Evolutionary conservation across 1,284 basidiomycete species (phyloP).

Genomic region (Rhodotorula sp.): DNA sequence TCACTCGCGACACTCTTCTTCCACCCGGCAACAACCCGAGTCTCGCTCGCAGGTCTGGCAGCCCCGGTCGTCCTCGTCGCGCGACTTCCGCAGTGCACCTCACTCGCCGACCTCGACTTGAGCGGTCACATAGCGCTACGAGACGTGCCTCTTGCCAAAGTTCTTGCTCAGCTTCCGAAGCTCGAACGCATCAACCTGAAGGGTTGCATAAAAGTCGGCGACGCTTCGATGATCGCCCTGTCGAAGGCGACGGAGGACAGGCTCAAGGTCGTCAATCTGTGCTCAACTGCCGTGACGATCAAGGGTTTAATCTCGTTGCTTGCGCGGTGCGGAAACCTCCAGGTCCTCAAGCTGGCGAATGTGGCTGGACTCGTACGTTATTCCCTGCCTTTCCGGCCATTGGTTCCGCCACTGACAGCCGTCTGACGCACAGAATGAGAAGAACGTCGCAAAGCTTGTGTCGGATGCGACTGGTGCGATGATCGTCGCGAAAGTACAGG

Average conservation of each 20-base stretch:
- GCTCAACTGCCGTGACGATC: conserved; percentile 39
- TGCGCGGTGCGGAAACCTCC: conserved; percentile 31
- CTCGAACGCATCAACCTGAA: conserved; percentile 38
- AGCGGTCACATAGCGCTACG: conserved; percentile 22
- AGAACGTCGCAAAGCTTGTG: conserved; percentile 27
- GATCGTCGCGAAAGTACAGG: not conserved
- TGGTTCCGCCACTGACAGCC: not conserved
- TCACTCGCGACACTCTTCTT: conserved; percentile 33
- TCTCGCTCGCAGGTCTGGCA: conserved; percentile 26
- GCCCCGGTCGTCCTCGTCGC: conserved; percentile 25
- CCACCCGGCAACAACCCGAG: conserved; percentile 17
- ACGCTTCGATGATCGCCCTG: conserved; percentile 36
- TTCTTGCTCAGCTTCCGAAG: conserved; percentile 29
- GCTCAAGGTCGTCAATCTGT: conserved; percentile 35
- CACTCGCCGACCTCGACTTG: conserved; percentile 36
- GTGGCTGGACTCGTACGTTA: conserved; percentile 34
- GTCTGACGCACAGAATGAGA: conserved; percentile 30
- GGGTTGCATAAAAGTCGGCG: conserved; percentile 41
- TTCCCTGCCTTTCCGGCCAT: too few species aligned
- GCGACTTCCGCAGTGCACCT: conserved; percentile 31
- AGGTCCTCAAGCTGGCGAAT: conserved; percentile 42
- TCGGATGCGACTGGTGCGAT: conserved; percentile 22
- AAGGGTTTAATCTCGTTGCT: conserved; percentile 40
- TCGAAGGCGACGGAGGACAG: conserved; percentile 28
- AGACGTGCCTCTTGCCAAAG: conserved; percentile 32